phyloP scores from a whole-genome alignment of 192 early-diverging fungal genomes.

The Chytriomyces confervae region DNA sequence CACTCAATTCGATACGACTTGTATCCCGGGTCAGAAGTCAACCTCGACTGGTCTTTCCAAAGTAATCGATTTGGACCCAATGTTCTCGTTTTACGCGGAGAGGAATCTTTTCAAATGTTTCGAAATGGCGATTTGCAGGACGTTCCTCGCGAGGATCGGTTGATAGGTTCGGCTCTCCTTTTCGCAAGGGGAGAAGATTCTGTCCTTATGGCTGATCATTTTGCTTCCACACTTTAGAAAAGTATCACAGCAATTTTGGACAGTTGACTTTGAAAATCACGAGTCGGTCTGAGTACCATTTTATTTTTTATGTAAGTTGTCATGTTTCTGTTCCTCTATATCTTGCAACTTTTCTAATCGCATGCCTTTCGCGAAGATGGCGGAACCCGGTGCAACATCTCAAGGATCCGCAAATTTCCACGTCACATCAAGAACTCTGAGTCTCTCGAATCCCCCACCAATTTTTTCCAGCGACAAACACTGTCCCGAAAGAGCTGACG shows the following conservation, averaged over 20 bases:
- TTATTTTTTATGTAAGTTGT: conserved; percentile 6
- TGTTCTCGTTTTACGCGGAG: conserved; percentile 7
- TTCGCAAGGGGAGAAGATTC: too few species aligned
- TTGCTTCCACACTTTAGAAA: background rate
- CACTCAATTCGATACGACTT: conserved; percentile 25
- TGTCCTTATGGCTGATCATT: background rate
- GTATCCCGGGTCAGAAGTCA: conserved; percentile 1
- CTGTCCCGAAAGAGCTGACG: background rate
- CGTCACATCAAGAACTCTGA: conserved; percentile 5
- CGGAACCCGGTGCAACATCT: conserved; percentile 1
- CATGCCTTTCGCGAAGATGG: background rate
- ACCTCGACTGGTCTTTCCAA: conserved; percentile 5
- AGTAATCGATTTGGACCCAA: conserved; percentile 6
- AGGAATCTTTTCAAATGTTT: conserved; percentile 5
- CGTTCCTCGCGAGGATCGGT: background rate
- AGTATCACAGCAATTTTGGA: conserved; percentile 1
- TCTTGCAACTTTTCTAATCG: background rate
- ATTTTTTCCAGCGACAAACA: background rate
- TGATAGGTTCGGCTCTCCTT: background rate
- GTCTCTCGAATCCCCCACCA: conserved; percentile 4
- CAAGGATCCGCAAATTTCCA: conserved; percentile 9
- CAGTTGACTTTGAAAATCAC: background rate
- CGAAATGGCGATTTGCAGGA: conserved; percentile 20
- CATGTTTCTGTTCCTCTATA: background rate
- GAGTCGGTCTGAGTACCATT: background rate